Base-by-base conservation (phyloP, 2,329 filamentous ascomycete species). In the Rhexocercosporidium sp. region DNA sequence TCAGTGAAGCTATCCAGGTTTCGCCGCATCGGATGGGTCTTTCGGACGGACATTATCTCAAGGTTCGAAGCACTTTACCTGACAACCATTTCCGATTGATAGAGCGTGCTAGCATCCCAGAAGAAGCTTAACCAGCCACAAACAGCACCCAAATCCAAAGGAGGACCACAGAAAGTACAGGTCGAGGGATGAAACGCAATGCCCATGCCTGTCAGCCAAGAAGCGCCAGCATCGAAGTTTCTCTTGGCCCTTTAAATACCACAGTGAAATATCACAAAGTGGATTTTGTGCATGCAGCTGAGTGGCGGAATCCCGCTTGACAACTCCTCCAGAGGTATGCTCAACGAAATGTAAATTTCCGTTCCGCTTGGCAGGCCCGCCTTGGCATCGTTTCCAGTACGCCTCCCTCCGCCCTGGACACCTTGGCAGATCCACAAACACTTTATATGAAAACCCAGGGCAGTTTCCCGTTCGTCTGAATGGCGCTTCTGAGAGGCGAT, bases 361-460 rank as follows among this genome's bases (percentile, higher is more conserved):
- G 59, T 47, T 51, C 59, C 27, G 59, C 59, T 61, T 61, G 59
- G 59, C 59, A 61, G 59, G 59, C 4, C 31, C 27, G 47, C n/a
- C 59, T 61, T 61, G 59, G 59, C 59, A 49, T 61, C 27, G 29
- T 31, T 31, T 34, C 27, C 44, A 49, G 41, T n/a, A 29, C 20
- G 22, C 20, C 39, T 18, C 39, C 47, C 8, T 61, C 59, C 59
- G 59, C 59, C 46, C 44, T 34, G 25, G 27, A 61, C 22, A 3
- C 4, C 59, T 61, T 51, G 59, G 59, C 44, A 14, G 16, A 31
- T 29, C 59, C 59, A 49, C 27, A 49, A 61, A 9, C 59, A 61
- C 39, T 61, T 49, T 47, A 61, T 49, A 18, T 49, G 59, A 61
- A 49, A 61, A 49, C 27, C 41, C 59, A 61, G 37, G 59, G 59